These are phyloP conservation scores for Millerago galiae DNA, from an alignment of 805 yeast species.

Conservation along the genomic window DNA sequence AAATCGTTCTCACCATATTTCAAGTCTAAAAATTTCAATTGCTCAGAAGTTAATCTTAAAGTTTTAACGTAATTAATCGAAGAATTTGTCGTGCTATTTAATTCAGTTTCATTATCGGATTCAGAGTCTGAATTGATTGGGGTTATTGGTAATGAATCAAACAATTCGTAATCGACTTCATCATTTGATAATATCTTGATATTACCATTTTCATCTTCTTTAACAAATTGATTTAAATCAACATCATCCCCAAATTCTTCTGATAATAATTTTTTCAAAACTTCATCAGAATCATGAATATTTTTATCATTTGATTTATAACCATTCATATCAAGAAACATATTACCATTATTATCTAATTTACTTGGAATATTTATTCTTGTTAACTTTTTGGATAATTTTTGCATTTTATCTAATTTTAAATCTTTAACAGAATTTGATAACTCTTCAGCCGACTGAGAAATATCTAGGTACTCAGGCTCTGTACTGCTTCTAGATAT, in stretches of 20 bases:
- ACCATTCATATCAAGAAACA: slow-evolving; percentile 90
- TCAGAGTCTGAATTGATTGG: slow-evolving; percentile 2
- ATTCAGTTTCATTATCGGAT: slow-evolving; percentile 4
- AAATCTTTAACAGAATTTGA: slow-evolving; percentile 26
- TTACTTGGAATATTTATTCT: slow-evolving; percentile 80
- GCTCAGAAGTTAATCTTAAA: slow-evolving; percentile 85
- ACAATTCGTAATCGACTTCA: slow-evolving; percentile 4
- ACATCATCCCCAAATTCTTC: slow-evolving; percentile 64
- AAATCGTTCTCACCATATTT: slow-evolving; percentile 75
- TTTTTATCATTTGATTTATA: slow-evolving; percentile 83
- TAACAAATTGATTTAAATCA: slow-evolving; percentile 38
- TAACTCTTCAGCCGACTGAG: slow-evolving; percentile 19
- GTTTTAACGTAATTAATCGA: slow-evolving; percentile 65
- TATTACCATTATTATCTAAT: slow-evolving; percentile 83
- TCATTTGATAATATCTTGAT: slow-evolving; percentile 45
- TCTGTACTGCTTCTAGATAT: slow-evolving; percentile 22
- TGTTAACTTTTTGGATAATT: slow-evolving; percentile 57
- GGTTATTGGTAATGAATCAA: neutral
- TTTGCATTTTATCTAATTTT: slow-evolving; percentile 54
- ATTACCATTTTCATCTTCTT: slow-evolving; percentile 62
- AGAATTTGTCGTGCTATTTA: slow-evolving; percentile 10
- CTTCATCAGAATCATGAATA: slow-evolving; percentile 67
- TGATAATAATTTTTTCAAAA: slow-evolving; percentile 62
- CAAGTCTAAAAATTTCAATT: slow-evolving; percentile 65
- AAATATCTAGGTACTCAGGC: slow-evolving; percentile 45